Base-by-base conservation (phyloP, 2,329 filamentous ascomycete genomes). In the Thelonectria discophora region DNA sequence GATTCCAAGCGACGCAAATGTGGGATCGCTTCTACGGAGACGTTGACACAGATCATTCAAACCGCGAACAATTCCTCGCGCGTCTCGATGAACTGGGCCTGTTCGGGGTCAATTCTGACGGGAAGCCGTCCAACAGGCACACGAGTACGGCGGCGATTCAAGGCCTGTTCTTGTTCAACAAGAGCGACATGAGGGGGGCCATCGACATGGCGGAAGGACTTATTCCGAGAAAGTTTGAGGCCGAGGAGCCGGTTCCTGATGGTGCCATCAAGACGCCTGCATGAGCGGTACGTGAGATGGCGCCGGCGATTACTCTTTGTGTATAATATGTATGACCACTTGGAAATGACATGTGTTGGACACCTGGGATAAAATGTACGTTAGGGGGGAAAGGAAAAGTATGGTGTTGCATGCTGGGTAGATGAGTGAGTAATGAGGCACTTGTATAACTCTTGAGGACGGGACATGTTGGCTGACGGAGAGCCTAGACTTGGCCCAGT, bases 21-120 rank as follows among this genome's bases (percentile, higher is more conserved):
- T 99, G 94, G 93, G 90, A 96, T 76, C 88, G 95, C 18, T 99
- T 98, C 80, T 99, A 98, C 73, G 90, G 91, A 4, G 92, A 96
- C 34, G 81, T 92, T 21, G 94, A 97, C 72, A 67, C 71, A 1
- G 84, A 88, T 56, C 88, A 88, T 15, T 76, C 79, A 6, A 85
- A 88, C 18, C 88, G 88, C 70, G 79, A 84, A 69, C 81, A 84
- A 17, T 98, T 99, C 79, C 77, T 98, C 65, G 74, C 82, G 20
- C 87, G 86, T 63, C 84, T 97, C 12, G 84, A 88, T 46, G 83
- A 88, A 50, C 80, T 95, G 15, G 90, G 90, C 0, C 77, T 97
- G 24, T 86, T 96, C 55, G 85, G 87, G 17, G 82, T 85, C 53
- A 82, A 80, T 20, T 73, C 80, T 24, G 83, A 83, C 18, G 78